These are phyloP conservation scores for Corymbia calophylla DNA, from an alignment of 441 rosid species.

Conservation along the genomic window DNA sequence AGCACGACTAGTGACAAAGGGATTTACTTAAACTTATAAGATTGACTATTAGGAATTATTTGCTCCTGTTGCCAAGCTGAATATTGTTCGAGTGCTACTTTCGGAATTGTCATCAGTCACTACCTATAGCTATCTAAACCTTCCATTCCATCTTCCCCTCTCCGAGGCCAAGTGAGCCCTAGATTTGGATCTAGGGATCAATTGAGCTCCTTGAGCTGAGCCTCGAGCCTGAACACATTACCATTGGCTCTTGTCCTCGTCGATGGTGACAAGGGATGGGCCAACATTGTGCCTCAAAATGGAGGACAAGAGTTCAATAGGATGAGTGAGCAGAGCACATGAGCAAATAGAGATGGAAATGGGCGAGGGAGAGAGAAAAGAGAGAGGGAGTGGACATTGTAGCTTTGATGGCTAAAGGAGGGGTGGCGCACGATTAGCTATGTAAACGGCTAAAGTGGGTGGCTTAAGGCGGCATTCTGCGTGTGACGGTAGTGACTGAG, in stretches of 20 bases:
- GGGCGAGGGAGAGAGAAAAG: neutral
- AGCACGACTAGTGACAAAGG: no score
- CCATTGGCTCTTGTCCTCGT: neutral
- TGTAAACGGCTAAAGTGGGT: neutral
- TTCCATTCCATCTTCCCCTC: neutral
- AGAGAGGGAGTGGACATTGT: neutral
- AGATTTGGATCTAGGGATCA: neutral
- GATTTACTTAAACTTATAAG: no score
- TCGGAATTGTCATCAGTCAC: neutral
- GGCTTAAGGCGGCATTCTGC: neutral
- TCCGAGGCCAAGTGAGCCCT: neutral
- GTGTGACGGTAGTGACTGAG: neutral
- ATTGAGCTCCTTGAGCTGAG: neutral
- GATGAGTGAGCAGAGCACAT: neutral
- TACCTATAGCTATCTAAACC: neutral
- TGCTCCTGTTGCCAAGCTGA: no score
- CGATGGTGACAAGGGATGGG: neutral
- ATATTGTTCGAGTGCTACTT: no score
- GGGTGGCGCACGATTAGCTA: neutral
- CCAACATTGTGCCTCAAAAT: neutral
- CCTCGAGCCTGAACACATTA: neutral
- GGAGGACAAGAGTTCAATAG: neutral
- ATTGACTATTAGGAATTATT: accelerated
- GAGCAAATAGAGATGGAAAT: neutral
- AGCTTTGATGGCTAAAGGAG: neutral